Conservation (phyloP, 2,329 filamentous ascomycete species). For the Phyllosticta ampelicida region DNA sequence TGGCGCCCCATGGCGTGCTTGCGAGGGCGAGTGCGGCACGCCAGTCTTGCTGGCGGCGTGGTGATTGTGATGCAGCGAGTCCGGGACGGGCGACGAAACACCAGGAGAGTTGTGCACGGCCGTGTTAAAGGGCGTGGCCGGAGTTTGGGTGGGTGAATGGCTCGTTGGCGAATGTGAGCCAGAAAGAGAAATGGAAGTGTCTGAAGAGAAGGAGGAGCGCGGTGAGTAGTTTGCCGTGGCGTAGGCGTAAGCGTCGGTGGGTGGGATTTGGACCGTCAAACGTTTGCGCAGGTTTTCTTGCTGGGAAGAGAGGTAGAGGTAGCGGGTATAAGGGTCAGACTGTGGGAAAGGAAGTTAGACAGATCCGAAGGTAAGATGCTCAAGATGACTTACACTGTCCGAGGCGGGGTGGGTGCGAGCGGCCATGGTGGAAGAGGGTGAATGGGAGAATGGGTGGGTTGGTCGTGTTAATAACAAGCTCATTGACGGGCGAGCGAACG, state of each 20-base stretch:
- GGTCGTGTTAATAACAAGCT: neutral
- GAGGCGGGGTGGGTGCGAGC: slow-evolving; percentile 4
- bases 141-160: slow-evolving; percentile 14
- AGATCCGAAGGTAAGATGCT: neutral
- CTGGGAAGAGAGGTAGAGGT: slow-evolving; percentile 30
- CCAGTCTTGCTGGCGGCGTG: slow-evolving; percentile 12
- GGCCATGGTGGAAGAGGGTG: slow-evolving; percentile 3
- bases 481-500: neutral
- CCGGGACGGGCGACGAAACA: slow-evolving; percentile 2
- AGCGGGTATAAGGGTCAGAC: slow-evolving; percentile 27
- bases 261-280: slow-evolving; percentile 26
- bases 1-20: slow-evolving; percentile 2
- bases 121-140: slow-evolving; percentile 2
- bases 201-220: slow-evolving; percentile 12
- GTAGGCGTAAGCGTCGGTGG: slow-evolving; percentile 13
- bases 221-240: slow-evolving; percentile 22
- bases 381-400: slow-evolving; percentile 1
- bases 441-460: neutral
- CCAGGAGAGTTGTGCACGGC: neutral
- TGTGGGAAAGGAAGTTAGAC: slow-evolving; percentile 5
- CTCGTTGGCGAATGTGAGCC: slow-evolving; percentile 14
- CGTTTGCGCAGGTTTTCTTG: slow-evolving; percentile 30
- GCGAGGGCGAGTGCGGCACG: slow-evolving; percentile 14
- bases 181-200: slow-evolving; percentile 14
- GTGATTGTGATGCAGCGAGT: slow-evolving; percentile 1